Evolutionary conservation across 2,329 filamentous ascomycete genomes (phyloP).

Genomic region (Nemania abortiva): DNA sequence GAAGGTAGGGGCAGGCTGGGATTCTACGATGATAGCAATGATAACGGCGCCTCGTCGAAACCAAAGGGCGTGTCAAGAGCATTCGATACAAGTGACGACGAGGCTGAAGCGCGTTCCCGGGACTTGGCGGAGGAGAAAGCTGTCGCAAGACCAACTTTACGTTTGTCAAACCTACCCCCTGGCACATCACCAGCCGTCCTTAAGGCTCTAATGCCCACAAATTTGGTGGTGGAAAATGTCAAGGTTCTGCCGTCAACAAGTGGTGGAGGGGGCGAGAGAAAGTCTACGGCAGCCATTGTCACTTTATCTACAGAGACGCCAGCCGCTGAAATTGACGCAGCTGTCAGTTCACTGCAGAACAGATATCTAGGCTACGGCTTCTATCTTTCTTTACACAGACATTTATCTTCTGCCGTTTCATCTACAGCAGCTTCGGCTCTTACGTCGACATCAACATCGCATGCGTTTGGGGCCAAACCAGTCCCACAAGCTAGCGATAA

Average conservation of each 20-base stretch:
- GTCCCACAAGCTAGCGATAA: conserved; percentile 59
- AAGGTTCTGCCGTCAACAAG: conserved; percentile 72
- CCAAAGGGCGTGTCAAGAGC: conserved; percentile 75
- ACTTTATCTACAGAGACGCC: conserved; percentile 84
- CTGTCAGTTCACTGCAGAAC: conserved; percentile 83
- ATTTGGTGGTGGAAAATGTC: conserved; percentile 77
- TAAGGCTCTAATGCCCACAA: conserved; percentile 69
- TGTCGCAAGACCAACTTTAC: conserved; percentile 71
- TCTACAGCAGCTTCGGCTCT: conserved; percentile 57
- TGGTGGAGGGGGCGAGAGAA: conserved; percentile 70
- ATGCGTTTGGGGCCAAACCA: conserved; percentile 83
- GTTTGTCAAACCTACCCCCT: conserved; percentile 71
- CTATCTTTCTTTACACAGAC: conserved; percentile 82
- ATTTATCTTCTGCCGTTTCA: conserved; percentile 82
- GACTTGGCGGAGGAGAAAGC: conserved; percentile 68
- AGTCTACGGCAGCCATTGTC: conserved; percentile 81
- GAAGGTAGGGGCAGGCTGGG: conserved; percentile 53
- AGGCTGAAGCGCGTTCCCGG: conserved; percentile 60
- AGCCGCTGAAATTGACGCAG: conserved; percentile 83
- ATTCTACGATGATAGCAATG: conserved; percentile 56
- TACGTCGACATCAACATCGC: conserved; percentile 63
- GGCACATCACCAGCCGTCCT: conserved; percentile 70
- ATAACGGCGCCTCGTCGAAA: conserved; percentile 47
- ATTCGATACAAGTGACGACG: conserved; percentile 76
- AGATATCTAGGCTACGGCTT: conserved; percentile 87